Conservation (phyloP, 1,139 yeast species). For the Pichia sp. region DNA sequence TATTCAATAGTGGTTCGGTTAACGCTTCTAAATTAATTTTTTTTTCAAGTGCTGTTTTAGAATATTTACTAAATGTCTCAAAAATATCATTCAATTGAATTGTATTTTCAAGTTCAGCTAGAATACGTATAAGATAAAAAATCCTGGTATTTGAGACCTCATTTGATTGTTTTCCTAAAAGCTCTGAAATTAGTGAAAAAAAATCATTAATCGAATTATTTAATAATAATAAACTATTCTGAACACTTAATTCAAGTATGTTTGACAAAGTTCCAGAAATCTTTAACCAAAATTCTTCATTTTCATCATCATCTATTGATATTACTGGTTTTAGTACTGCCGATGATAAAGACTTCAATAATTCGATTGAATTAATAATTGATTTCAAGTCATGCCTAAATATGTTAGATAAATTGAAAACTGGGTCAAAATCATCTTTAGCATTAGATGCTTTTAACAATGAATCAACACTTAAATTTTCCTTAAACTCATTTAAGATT, state of each 20-base stretch:
- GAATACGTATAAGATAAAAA: constrained; percentile 21
- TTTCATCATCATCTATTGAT: constrained; percentile 30
- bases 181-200: constrained; percentile 11
- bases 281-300: constrained; percentile 26
- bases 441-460: constrained; percentile 11
- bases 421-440: constrained; percentile 11
- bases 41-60: background rate
- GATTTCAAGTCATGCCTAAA: constrained; percentile 17
- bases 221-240: constrained; percentile 14
- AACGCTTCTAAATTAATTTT: constrained; percentile 11
- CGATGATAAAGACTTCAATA: constrained; percentile 16
- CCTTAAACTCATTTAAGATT: constrained; percentile 18
- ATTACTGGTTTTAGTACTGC: constrained; percentile 25
- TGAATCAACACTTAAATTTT: constrained; percentile 17
- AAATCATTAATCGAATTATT: constrained; percentile 18
- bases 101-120: constrained; percentile 20
- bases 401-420: constrained; percentile 16
- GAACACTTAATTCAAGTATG: constrained; percentile 16
- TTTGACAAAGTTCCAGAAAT: constrained; percentile 12
- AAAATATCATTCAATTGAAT: constrained; percentile 14
- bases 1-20: constrained; percentile 14
- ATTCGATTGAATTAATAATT: constrained; percentile 19
- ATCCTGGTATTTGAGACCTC: constrained; percentile 9
- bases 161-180: background rate
- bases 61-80: constrained; percentile 4